Evolutionary conservation across 2,329 filamentous ascomycete species (phyloP), one percentile per base, ranked within the genome.

Genomic region (Penicillium verrucosum): DNA sequence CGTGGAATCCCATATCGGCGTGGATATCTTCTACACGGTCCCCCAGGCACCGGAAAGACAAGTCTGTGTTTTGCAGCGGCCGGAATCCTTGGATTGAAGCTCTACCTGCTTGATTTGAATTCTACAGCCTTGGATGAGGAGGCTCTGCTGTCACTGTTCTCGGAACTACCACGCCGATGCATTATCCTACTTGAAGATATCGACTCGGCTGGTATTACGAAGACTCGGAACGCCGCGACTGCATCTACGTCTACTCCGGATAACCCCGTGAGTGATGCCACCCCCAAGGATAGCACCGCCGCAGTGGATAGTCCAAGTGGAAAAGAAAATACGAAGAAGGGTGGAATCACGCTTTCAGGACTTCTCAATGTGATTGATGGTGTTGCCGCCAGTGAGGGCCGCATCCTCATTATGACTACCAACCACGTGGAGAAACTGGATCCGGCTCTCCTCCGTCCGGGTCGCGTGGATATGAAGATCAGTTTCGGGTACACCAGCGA

Each of bases 1-100:
- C 82, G 90, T 7, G 91, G 91, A 0, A 93, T 96, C 30, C 91
- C 92, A 0, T 95, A 95, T 70, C 84, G 91, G 14, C 82, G 91
- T 5, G 92, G 91, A 0, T 96, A 94, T 67, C 82, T 96, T 0
- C 84, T 96, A 16, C 80, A 92, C 61, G 91, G 91, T 0, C 89
- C 90, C 0, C 89, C 89, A 0, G 89, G 90, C 0, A 92, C 89
- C 0, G 89, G 90, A 14, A 94, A 93, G 73, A 89, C 85, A 43
- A 89, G 85, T 44, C 79, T 91, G 1, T 87, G 84, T 60, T 81
- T 90, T 41, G 88, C 88, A 0, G 79, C 89, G 48, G 87, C 88
- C 0, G 88, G 88, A 5, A 82, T 84, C 66, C 87, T 90, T 69
- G 83, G 84, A 57, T 81, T 91, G 75, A 81, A 83, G 47, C 87